phyloP scores from a whole-genome alignment of 1,139 yeast genomes.

The Tardiomyces digboiensis region DNA sequence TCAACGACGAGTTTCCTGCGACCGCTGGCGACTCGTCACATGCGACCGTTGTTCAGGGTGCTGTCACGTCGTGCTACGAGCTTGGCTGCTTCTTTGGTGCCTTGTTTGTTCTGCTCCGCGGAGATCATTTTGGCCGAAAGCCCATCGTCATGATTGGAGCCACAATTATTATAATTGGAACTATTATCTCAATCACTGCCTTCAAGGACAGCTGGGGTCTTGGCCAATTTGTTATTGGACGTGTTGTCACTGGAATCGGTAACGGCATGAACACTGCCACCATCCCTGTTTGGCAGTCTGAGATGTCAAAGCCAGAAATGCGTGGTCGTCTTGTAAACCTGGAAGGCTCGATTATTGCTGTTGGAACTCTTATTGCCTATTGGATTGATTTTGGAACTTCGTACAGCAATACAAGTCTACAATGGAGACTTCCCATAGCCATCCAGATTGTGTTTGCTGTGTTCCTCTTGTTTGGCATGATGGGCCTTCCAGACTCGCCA shows the following conservation, averaged over 20 bases:
- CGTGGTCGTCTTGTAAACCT: constrained; percentile 48
- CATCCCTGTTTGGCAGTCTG: constrained; percentile 51
- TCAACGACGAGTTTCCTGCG: constrained; percentile 44
- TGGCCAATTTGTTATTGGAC: constrained; percentile 42
- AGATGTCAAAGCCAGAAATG: constrained; percentile 45
- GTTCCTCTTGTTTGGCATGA: constrained; percentile 1
- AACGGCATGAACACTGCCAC: constrained; percentile 54
- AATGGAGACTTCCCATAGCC: constrained; percentile 34
- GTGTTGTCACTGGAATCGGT: constrained; percentile 50
- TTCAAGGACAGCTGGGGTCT: constrained; percentile 18
- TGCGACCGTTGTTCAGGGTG: constrained; percentile 40
- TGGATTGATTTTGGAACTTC: constrained; percentile 76
- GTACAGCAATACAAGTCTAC: constrained; percentile 31
- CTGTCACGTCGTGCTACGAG: constrained; percentile 48
- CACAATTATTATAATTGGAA: constrained; percentile 17
- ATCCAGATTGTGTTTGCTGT: constrained; percentile 25
- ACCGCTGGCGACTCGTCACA: constrained; percentile 6
- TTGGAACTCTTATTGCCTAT: constrained; percentile 66
- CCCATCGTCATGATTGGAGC: constrained; percentile 25
- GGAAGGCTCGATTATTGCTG: constrained; percentile 62
- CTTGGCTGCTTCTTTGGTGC: constrained; percentile 18
- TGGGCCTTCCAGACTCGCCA: constrained; percentile 49
- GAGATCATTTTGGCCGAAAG: constrained; percentile 25
- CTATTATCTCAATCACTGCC: constrained; percentile 17
- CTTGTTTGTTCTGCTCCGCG: constrained; percentile 13